A percentile compares a stretch with the other conserved stretches of the same genome.
These are phyloP conservation scores for Rhizopogon salebrosus DNA, from an alignment of 768 basidiomycete species.

Conservation along the genomic window DNA sequence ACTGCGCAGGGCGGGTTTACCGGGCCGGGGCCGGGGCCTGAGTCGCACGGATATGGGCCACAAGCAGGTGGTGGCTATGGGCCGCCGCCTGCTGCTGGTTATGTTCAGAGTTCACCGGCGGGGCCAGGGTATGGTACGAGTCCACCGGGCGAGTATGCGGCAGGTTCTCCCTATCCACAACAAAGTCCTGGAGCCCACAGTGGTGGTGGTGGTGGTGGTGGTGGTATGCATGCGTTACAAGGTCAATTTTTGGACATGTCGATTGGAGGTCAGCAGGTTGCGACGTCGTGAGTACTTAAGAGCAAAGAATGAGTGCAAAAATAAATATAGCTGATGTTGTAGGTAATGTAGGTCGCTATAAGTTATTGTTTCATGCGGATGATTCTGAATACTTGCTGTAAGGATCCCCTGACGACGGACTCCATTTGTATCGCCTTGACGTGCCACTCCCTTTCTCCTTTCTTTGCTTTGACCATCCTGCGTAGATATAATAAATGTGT, in stretches of 20 bases:
- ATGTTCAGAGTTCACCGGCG: slow-evolving; percentile 4
- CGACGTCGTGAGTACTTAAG: not conserved
- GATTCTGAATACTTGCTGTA: not conserved
- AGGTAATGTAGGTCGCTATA: not conserved
- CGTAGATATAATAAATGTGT: no score
- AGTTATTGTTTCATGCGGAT: not conserved
- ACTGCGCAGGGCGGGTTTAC: not conserved
- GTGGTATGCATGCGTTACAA: slow-evolving; percentile 18
- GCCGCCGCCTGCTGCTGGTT: slow-evolving; percentile 5
- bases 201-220: slow-evolving; percentile 17
- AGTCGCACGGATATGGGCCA: slow-evolving; percentile 15
- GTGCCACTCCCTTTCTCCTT: no score
- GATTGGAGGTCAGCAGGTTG: slow-evolving; percentile 13
- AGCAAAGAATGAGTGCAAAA: not conserved
- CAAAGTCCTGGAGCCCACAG: not conserved
- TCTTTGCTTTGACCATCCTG: no score
- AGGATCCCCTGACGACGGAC: no score
- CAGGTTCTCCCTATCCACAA: not conserved
- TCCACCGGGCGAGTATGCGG: not conserved
- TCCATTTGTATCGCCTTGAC: no score
- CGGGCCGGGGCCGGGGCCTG: slow-evolving; percentile 7
- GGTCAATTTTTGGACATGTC: slow-evolving; percentile 28
- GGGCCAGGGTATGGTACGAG: slow-evolving; percentile 7
- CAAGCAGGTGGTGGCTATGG: slow-evolving; percentile 11
- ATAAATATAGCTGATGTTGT: not conserved